Base-by-base conservation (phyloP, 352 stramenopile genomes). In the Phytophthora macrochlamydospora region DNA sequence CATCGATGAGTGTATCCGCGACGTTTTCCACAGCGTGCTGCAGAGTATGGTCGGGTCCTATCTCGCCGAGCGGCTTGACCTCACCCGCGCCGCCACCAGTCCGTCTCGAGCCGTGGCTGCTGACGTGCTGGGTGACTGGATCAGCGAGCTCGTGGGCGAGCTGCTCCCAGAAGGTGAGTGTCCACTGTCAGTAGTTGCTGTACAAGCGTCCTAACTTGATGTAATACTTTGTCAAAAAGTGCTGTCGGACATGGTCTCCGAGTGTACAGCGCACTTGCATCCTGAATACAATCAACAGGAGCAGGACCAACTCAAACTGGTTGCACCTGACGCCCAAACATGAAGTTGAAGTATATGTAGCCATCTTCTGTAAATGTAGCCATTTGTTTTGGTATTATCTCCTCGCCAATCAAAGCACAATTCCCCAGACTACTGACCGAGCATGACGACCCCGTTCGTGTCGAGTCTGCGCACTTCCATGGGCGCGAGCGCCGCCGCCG, bases 391-490 rank as follows among this genome's bases (percentile, higher is more conserved):
- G 18, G 18, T 24, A 24, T 24, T 24, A 24, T 24, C 18, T 24
- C 18, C 18, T 24, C 18, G 18, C 18, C 18, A 24, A 24, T 24
- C 18, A 24, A 24, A 24, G 18, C 18, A 24, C 18, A 24, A 24
- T 24, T 24, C 18, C 18, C 18, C 18, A 24, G 18, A 24, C 18
- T 24, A 24, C 18, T 24, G 18, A 24, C 18, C 18, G 18, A 24
- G 18, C 18, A 24, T 75, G 69, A 44, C 69, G 31, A 59, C 71
- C 31, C 58, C 77, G 37, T 86, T 84, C 66, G 75, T 79, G 52
- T 84, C 78, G 14, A 80, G 69, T 52, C 50, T 86, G 35, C 75
- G 78, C 45, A 67, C 68, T 40, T 73, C 71, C 44, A 53, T 83
- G 11, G 55, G 45, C 13, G 28, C 42, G n/a, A 54, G 51, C 7